Conservation (phyloP, 352 stramenopile species). For the Globisporangium camurandrum region DNA sequence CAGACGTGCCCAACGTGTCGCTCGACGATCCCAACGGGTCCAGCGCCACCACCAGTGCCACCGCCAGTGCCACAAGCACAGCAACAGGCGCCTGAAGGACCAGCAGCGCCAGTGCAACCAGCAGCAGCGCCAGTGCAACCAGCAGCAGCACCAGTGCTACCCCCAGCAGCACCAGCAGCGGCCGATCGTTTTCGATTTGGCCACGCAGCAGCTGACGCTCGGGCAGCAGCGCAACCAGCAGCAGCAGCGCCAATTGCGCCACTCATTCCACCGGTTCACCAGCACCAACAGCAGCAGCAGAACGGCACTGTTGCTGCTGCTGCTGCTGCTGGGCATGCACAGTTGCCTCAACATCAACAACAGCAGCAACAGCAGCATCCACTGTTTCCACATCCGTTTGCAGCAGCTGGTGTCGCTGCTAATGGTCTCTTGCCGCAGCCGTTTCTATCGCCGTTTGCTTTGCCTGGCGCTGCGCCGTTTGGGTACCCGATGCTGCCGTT, state of each 20-base stretch:
- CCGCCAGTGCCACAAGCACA: slow-evolving; percentile 14
- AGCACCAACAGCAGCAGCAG: no score
- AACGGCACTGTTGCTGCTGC: no score
- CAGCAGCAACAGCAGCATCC: no score
- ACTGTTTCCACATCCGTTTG: slow-evolving; percentile 19
- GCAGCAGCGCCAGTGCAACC: not conserved
- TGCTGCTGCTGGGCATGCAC: no score
- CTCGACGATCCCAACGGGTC: slow-evolving; percentile 87
- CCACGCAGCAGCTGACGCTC: slow-evolving; percentile 14
- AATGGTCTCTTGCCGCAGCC: slow-evolving; percentile 41
- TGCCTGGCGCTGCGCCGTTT: slow-evolving; percentile 36
- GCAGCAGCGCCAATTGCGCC: slow-evolving; percentile 7
- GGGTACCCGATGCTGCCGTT: no score
- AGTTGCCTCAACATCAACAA: no score
- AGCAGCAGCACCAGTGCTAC: not conserved
- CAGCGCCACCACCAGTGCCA: slow-evolving; percentile 30
- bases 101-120: not conserved
- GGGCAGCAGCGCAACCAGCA: slow-evolving; percentile 8
- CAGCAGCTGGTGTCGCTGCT: no score
- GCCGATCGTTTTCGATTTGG: no score
- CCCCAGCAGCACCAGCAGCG: not conserved
- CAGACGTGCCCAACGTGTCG: slow-evolving; percentile 96
- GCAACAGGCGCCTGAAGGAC: slow-evolving; percentile 2
- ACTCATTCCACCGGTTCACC: slow-evolving; percentile 2
- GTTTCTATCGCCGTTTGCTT: slow-evolving; percentile 48